Base-by-base conservation (phyloP, 176 grass and related monocot genomes). In the Guadua angustifolia region DNA sequence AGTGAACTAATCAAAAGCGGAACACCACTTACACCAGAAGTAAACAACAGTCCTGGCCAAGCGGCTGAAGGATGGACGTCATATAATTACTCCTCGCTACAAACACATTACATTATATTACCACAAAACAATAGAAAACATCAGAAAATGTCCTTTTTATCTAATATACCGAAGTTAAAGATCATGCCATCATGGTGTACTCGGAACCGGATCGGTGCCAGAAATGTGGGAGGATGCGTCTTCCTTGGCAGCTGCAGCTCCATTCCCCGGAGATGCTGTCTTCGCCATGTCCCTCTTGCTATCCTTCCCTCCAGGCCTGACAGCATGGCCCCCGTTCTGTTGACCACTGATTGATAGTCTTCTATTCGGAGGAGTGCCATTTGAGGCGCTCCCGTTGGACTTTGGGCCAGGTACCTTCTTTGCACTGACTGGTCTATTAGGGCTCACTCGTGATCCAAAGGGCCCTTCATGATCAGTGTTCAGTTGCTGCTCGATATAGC, bases 341-440 rank as follows among this genome's bases (percentile, higher is more conserved):
- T 86, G 79, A 8, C 82, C 79, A 21, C 91, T 95, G 70, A 94
- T 70, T 2, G 97, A 99, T 26, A 99, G 84, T 45, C 97, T 92
- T 80, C 93, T 91, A 42, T 65, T 92, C 1, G 93, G 84, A 6
- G 93, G 83, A 11, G 91, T 88, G 53, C 89, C 97, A 9, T 92
- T 93, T 60, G 89, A 49, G 73, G 92, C 40, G 4, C 69, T 86
- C 55, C 87, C 91, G 0, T 99, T 99, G 35, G 92, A 75, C 47
- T 94, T 94, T 22, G 88, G 75, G 10, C 77, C 84, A 22, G 86
- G 64, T 17, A 89, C 72, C 86, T 99, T 99, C 82, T 96, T 99
- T 2, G 77, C 74, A n/a, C 69, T 91, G 36, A 51, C 85, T 46
- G 89, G 85, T 55, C 92, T 88, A 21, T 89, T 94, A 3, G 95